Percentiles rank a stretch among this genome's conserved stretches.
Conservation (phyloP, 176 grass and related monocot genomes). For the Paspalum notatum region DNA sequence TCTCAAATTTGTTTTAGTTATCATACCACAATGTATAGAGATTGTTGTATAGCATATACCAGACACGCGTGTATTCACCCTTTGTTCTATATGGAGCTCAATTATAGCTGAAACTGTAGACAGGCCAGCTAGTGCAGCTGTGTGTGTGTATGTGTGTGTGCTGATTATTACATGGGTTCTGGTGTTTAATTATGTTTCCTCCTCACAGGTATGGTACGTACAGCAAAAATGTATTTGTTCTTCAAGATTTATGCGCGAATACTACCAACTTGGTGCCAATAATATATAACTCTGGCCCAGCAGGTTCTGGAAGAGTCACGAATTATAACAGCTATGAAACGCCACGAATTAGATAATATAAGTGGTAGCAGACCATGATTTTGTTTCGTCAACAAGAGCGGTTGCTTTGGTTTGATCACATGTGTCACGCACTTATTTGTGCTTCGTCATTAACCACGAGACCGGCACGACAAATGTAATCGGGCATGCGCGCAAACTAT, state of each 20-base stretch:
- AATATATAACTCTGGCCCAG: neutral
- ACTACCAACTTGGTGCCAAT: slow-evolving; percentile 5
- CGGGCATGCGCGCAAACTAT: neutral
- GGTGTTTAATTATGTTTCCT: neutral
- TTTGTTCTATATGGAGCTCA: neutral
- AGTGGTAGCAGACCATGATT: slow-evolving; percentile 26
- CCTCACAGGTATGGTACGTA: neutral
- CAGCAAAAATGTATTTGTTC: no score
- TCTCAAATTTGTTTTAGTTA: neutral
- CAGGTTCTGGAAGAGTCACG: slow-evolving; percentile 21
- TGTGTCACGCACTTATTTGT: neutral
- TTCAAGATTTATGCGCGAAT: no score
- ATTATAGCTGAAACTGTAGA: neutral
- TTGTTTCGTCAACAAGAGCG: neutral
- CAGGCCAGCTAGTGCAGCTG: neutral
- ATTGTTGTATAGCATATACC: neutral
- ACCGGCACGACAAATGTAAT: neutral
- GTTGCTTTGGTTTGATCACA: slow-evolving; percentile 30
- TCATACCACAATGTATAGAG: neutral
- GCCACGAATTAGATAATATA: neutral
- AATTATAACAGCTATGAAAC: neutral
- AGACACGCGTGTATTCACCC: neutral
- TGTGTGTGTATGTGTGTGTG: no score
- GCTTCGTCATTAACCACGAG: slow-evolving; percentile 23
- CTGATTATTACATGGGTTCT: neutral